Conservation (phyloP, 202 grass and related monocot species). For the Musa balbisiana region DNA sequence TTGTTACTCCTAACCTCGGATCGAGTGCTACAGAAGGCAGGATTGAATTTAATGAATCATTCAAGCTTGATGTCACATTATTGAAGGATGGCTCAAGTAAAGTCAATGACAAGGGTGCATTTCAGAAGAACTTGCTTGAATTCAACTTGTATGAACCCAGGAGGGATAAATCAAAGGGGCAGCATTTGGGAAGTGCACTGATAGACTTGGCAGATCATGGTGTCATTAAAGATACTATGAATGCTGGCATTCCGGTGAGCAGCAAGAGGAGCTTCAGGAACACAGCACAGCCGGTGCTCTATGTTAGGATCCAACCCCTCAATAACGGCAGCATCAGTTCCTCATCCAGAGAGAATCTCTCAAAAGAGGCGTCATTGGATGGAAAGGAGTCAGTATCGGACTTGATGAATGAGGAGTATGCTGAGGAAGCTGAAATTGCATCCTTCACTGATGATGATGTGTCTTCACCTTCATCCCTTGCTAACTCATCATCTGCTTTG, state of each 20-base stretch:
- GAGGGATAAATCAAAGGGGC: conserved; percentile 81
- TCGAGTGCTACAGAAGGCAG: conserved; percentile 32
- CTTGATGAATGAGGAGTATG: conserved; percentile 60
- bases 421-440: conserved; percentile 64
- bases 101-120: conserved; percentile 44
- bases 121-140: conserved; percentile 85
- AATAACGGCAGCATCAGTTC: conserved; percentile 39
- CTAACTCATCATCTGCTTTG: conserved; percentile 19
- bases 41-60: conserved; percentile 90
- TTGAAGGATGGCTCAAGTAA: conserved; percentile 53
- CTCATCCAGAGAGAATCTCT: conserved; percentile 41
- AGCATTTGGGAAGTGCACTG: conserved; percentile 62
- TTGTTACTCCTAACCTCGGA: conserved; percentile 45
- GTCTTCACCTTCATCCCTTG: conserved; percentile 30
- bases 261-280: conserved; percentile 77
- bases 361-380: conserved; percentile 56
- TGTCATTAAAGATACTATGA: conserved; percentile 53
- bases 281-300: conserved; percentile 52
- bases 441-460: conserved; percentile 87
- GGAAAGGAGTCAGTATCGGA: conserved; percentile 47
- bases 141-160: conserved; percentile 85
- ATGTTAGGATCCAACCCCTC: conserved; percentile 63
- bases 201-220: conserved; percentile 83
- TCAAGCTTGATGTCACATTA: conserved; percentile 66
- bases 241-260: conserved; percentile 45